Evolutionary conservation across 2,329 filamentous ascomycete genomes (phyloP), one percentile per base, ranked within the genome.

Genomic region (Tothia fuscella): DNA sequence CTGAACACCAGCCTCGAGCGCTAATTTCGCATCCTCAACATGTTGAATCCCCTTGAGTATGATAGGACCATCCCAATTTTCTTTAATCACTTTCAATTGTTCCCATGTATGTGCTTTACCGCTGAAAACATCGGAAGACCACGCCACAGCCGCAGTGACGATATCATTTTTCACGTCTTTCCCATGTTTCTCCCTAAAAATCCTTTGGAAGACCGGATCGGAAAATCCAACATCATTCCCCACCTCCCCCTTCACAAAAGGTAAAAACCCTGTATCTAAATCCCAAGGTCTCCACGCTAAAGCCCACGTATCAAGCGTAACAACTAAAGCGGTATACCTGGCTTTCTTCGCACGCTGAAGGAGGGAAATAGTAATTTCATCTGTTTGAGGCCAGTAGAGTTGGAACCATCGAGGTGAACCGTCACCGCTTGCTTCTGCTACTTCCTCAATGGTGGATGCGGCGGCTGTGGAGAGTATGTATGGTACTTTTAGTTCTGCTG

Each of bases 221-320:
- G 56, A 56, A 41, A 62, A 57, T 4, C 50, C 56, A 6, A 60
- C 47, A 37, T 60, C 53, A 26, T 53, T 56, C 12, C 59, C 59
- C 44, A 56, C 10, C 17, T 30, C 51, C 12, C 57, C 57, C 22
- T 62, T 66, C 21, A 76, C 59, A 48, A 82, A 81, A 0, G 78
- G 72, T 0, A 76, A 51, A 50, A 74, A 80, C 0, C 30, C 26
- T 7, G 17, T 30, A 26, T 83, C 79, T 4, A 85, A 67, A 52
- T 85, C 80, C 0, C 64, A 67, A 0, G 80, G 80, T 28, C 82
- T 66, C 80, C 80, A 87, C 1, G 71, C 72, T 26, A 86, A 65
- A 12, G 70, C 69, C 59, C 74, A 82, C 0, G 80, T 85, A 56
- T 86, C 82, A 0, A 85, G 64, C 0, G 82, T 87, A 1, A 87